phyloP scores from a whole-genome alignment of 2,329 filamentous ascomycete genomes.

The Rhynchosporium secalis region DNA sequence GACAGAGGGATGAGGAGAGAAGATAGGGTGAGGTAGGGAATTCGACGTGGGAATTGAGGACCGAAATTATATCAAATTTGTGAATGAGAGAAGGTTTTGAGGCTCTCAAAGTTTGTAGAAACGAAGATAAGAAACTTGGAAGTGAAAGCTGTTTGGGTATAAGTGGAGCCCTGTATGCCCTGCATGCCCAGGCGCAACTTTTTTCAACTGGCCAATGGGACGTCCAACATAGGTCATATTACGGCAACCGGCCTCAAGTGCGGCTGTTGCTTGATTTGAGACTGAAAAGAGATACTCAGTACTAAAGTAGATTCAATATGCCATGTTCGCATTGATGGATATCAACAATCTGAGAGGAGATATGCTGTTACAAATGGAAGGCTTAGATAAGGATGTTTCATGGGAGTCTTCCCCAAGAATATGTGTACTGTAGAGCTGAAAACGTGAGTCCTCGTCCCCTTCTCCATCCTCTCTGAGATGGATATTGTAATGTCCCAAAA shows the following conservation, averaged over 20 bases:
- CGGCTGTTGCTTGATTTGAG: background rate
- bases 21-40: background rate
- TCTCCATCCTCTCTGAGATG: too few relatives aligned
- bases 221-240: background rate
- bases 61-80: too few relatives aligned
- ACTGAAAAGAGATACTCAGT: too few relatives aligned
- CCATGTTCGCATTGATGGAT: too few relatives aligned
- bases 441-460: too few relatives aligned
- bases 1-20: background rate
- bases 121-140: background rate
- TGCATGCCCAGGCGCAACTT: slow-evolving; percentile 3
- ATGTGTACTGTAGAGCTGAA: too few relatives aligned
- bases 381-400: too few relatives aligned
- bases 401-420: too few relatives aligned
- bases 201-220: slow-evolving; percentile 1
- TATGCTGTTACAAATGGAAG: too few relatives aligned
- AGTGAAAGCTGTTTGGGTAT: background rate
- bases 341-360: too few relatives aligned
- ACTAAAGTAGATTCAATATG: too few relatives aligned
- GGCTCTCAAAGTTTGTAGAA: background rate
- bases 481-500: background rate
- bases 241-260: background rate
- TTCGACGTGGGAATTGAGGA: background rate
- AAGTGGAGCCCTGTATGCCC: background rate
- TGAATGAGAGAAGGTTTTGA: background rate